Base-by-base conservation (phyloP, 169 alveolate species). In the Neospora caninum region DNA sequence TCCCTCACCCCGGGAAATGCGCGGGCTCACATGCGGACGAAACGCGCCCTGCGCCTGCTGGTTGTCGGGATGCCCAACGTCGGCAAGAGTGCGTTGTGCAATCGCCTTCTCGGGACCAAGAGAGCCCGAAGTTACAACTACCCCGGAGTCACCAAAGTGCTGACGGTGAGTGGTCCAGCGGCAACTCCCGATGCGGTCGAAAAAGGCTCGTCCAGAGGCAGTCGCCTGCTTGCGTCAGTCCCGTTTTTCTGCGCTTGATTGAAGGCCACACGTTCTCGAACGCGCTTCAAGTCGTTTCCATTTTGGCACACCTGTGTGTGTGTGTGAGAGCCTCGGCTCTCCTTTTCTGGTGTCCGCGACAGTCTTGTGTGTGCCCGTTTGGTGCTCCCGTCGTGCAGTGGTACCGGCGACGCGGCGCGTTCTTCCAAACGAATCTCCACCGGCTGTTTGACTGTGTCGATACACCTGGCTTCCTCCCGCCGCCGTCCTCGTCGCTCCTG, bases 61-160 rank as follows among this genome's bases (percentile, higher is more conserved):
- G 95, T 97, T 41, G 88, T 97, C 41, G 98, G 98, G 20, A 87
- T 96, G 95, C 98, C 98, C 0, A 97, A 97, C 80, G 97, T 97
- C 34, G 98, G 98, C 0, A 97, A 97, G 94, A 95, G 97, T 53
- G 97, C 98, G 20, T 92, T 97, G 34, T 95, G 96, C 80, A 97
- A 97, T 88, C 73, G 97, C 39, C 94, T 97, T 49, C 94, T 97
- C 78, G 98, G 97, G 43, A 80, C 96, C 82, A 96, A 94, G 84
- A 96, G 93, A 64, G 95, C 97, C 43, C 95, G 96, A 82, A 96
- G 98, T 82, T 96, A 93, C 96, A 96, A 96, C 69, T 87, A 91
- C 43, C 98, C 98, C 7, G 98, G 98, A 69, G 94, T 96, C 69
- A 97, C 98, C 36, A 93, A 93, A 41, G 89, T 82, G 10, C 38